These are phyloP conservation scores for Syzygium aqueum DNA, from an alignment of 345 rosid species.

Conservation along the genomic window DNA sequence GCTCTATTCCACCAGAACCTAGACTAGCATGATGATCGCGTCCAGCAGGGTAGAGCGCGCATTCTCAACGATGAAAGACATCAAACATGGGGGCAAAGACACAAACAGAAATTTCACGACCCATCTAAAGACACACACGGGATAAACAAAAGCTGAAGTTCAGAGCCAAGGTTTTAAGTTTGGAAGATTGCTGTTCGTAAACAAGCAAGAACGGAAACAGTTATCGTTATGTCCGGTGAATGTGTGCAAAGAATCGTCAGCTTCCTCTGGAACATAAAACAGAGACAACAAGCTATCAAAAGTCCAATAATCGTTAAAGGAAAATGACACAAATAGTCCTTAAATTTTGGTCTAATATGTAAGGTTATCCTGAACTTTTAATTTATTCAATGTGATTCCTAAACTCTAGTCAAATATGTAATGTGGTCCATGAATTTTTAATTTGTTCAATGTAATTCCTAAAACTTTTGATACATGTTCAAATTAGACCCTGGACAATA, in stretches of 20 bases:
- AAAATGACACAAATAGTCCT: no score
- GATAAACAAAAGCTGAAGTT: background rate
- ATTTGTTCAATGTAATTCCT: no score
- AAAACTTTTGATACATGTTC: no score
- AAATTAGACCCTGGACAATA: no score
- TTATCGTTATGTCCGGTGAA: conserved; percentile 79
- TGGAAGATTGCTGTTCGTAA: background rate
- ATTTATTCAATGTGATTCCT: no score
- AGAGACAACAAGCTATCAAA: background rate
- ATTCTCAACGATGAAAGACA: background rate
- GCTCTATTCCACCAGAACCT: background rate
- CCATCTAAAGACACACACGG: background rate
- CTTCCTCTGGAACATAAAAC: conserved; percentile 29
- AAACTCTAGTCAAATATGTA: no score
- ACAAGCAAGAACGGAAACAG: background rate
- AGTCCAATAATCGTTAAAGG: background rate
- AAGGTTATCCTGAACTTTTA: no score
- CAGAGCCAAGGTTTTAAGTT: background rate
- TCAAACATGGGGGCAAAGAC: background rate
- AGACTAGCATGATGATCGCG: background rate
- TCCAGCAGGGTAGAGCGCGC: background rate
- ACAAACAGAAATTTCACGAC: background rate
- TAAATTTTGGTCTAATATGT: no score
- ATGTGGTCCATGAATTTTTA: no score
- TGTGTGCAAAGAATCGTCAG: conserved; percentile 74